Base-by-base conservation (phyloP, 2,329 filamentous ascomycete species). In the Emericellopsis cladophorae region DNA sequence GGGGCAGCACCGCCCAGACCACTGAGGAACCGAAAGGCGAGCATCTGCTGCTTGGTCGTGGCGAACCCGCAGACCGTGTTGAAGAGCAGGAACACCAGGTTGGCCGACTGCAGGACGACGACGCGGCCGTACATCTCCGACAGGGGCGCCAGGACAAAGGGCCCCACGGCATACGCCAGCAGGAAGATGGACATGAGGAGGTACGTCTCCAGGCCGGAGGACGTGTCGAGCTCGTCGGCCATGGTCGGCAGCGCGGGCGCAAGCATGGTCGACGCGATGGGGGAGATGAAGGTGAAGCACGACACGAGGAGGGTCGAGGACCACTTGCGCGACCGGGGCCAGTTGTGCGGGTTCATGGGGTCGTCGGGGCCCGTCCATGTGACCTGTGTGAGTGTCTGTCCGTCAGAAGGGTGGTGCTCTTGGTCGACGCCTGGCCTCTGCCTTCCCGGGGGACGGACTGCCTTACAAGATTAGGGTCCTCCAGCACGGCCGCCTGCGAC, bases 111-210 rank as follows among this genome's bases (percentile, higher is more conserved):
- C 41, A 70, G 62, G 18, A 72, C 56, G 4, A 56, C 48, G 1
- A 62, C 60, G 14, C 70, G 64, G 9, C 70, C 69, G 44, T 67
- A 68, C 46, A 71, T 55, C 49, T 79, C 73, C 11, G 63, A 70
- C 14, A 75, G 43, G 0, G 74, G 73, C 0, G 65, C 70, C 18
- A 71, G 60, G 11, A 74, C 42, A 10, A 74, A 61, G 1, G 72
- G 71, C 0, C 71, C 72, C 22, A 74, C 58, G 10, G 67, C 69
- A 36, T 70, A 70, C 40, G 74, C 74, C 0, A 78, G 63, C 4
- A 81, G 64, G 52, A 76, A 77, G 31, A 81, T 67, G 1, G 74
- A 76, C 40, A 79, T 64, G 46, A 75, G 64, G 38, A 80, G 68
- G 5, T 32, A 74, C 42, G 51, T 66, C 34, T 65, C 54, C 23